phyloP scores from a whole-genome alignment of 2,329 filamentous ascomycete species.

The Leptodontidium sp. region DNA sequence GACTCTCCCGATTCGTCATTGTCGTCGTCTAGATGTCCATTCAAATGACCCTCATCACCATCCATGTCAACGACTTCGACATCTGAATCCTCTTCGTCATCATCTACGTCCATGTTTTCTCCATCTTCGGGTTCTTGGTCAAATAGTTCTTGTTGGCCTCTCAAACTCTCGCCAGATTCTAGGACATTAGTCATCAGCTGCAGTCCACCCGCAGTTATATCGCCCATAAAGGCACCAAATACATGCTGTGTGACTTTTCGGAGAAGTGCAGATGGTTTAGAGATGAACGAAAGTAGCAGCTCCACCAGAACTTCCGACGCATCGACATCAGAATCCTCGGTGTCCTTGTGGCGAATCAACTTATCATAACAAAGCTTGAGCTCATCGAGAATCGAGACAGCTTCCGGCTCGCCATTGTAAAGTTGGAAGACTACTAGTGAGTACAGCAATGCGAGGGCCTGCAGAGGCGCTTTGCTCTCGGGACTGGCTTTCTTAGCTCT shows the following conservation, averaged over 20 bases:
- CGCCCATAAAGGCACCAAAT: constrained; percentile 80
- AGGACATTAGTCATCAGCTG: constrained; percentile 73
- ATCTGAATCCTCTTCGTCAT: constrained; percentile 53
- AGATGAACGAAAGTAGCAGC: constrained; percentile 87
- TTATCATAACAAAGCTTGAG: constrained; percentile 79
- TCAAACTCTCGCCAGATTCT: constrained; percentile 78
- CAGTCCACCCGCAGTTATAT: constrained; percentile 77
- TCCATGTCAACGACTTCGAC: constrained; percentile 59
- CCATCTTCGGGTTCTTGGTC: constrained; percentile 70
- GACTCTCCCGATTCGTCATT: constrained; percentile 56
- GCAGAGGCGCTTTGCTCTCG: constrained; percentile 48
- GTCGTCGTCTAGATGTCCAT: constrained; percentile 49
- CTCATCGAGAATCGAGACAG: constrained; percentile 82
- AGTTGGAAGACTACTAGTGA: constrained; percentile 86
- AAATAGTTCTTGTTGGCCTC: constrained; percentile 88
- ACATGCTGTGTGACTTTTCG: constrained; percentile 88
- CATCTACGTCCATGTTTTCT: constrained; percentile 54
- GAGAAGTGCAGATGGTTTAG: constrained; percentile 84
- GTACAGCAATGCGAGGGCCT: constrained; percentile 81
- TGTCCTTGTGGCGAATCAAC: constrained; percentile 59
- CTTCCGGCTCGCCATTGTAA: constrained; percentile 89
- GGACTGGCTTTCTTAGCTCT: constrained; percentile 47
- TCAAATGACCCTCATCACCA: constrained; percentile 52
- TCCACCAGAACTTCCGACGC: constrained; percentile 81
- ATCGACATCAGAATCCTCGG: constrained; percentile 60